Conservation (phyloP, 2,329 filamentous ascomycete species). For the Hypoxylon sp. region DNA sequence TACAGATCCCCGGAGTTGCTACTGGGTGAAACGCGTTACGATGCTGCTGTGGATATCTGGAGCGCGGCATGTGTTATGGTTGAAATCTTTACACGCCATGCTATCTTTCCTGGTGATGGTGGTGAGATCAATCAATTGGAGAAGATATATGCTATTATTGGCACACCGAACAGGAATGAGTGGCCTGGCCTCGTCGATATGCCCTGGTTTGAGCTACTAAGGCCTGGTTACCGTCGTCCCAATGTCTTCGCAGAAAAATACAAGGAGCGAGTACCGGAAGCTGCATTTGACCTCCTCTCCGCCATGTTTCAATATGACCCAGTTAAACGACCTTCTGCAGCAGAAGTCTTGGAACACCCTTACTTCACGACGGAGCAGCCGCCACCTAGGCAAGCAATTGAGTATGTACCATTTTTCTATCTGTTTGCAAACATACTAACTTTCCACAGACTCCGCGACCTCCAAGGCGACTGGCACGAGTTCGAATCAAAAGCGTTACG, state of each 20-base stretch:
- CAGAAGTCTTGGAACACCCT: conserved; percentile 82
- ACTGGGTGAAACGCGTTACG: conserved; percentile 89
- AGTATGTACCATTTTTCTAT: conserved; percentile 64
- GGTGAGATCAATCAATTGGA: conserved; percentile 96
- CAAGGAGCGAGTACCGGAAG: conserved; percentile 75
- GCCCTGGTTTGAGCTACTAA: conserved; percentile 94
- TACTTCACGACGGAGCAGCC: conserved; percentile 91
- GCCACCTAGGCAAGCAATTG: conserved; percentile 76
- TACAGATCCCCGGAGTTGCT: conserved; percentile 92
- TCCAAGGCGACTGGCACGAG: conserved; percentile 98
- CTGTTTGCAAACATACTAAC: conserved; percentile 47
- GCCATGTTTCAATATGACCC: conserved; percentile 94
- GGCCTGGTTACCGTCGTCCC: conserved; percentile 76
- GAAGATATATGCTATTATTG: conserved; percentile 93
- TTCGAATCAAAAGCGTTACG: conserved; percentile 95
- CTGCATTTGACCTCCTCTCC: conserved; percentile 82
- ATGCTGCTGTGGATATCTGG: conserved; percentile 92
- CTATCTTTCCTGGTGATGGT: conserved; percentile 94
- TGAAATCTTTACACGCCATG: conserved; percentile 92
- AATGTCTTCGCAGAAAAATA: conserved; percentile 87
- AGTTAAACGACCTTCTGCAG: conserved; percentile 79
- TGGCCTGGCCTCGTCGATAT: conserved; percentile 94
- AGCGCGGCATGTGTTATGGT: conserved; percentile 96
- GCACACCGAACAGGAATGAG: conserved; percentile 82
- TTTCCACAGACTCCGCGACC: conserved; percentile 69